Evolutionary conservation across 768 basidiomycete genomes (phyloP), one percentile per base, ranked within the genome.

Genomic region (Tylopilus plumbeoviolaceoides): DNA sequence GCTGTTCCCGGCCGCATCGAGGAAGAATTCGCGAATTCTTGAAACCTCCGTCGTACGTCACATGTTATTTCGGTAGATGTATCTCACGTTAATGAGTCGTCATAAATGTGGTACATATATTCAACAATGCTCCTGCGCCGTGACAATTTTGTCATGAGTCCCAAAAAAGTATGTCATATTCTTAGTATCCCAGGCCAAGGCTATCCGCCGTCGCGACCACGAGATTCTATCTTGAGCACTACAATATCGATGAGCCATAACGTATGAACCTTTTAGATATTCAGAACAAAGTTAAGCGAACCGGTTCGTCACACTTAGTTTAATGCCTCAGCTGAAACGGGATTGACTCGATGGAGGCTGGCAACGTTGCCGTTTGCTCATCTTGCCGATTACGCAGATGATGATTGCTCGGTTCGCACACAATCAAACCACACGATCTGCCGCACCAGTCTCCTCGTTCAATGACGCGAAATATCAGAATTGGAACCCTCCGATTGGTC

Each of bases 321-420:
- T 38, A 7, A 38, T n/a, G 38, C 38, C 38, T 38, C 17, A 38
- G 17, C 36, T n/a, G 36, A n/a, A n/a, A 36, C 15, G n/a, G 38
- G 38, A 38, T 53, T 40, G 23, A 9, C 38, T 46, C 12, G 36
- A 36, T 40, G 58, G 10, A 60, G 50, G 57, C 54, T 15, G 7
- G 14, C 20, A 15, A 12, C 14, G 30, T 47, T n/a, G 27, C 23
- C 20, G 20, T 31, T 48, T 36, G 42, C 23, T 28, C 27, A 51
- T 46, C 44, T 49, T 51, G 48, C 33, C 53, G 48, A 58, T 53
- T 55, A 58, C 49, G 55, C 45, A 58, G 53, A 14, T 48, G 33
- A 35, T 18, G 38, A 12, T 44, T 28, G 35, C 48, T 50, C 18
- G 18, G 47, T 28, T 47, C 44, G 8, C 7, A 23, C 39, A 27